Evolutionary conservation across 1,284 basidiomycete genomes (phyloP).

Genomic region (Apiotrichum montevideense): DNA sequence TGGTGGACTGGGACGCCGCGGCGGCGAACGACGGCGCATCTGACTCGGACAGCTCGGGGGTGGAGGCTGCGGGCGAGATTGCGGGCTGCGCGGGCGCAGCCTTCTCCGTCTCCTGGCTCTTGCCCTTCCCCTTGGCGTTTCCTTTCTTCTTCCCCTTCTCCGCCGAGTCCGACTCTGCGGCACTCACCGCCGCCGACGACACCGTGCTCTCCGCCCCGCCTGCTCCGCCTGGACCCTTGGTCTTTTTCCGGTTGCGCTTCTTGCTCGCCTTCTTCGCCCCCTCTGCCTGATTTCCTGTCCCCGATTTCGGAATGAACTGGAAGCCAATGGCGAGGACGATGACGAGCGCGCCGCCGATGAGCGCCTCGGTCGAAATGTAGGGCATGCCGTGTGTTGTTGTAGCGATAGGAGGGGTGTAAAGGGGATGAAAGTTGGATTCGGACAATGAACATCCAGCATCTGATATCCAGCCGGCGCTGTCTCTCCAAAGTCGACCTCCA

Average conservation of each 20-base stretch:
- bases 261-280: slow-evolving; percentile 26
- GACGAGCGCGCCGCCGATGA: slow-evolving; percentile 35
- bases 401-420: background rate
- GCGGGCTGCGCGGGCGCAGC: background rate
- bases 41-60: background rate
- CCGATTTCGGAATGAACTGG: slow-evolving; percentile 22
- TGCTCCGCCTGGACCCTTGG: slow-evolving; percentile 18
- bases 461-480: background rate
- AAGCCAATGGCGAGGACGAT: slow-evolving; percentile 34
- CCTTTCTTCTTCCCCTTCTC: slow-evolving; percentile 11
- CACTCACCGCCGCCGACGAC: background rate
- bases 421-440: background rate
- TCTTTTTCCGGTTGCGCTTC: slow-evolving; percentile 33
- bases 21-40: slow-evolving; percentile 9
- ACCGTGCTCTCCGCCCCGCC: slow-evolving; percentile 1
- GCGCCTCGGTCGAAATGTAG: slow-evolving; percentile 43
- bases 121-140: slow-evolving; percentile 6
- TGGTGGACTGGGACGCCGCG: slow-evolving; percentile 8
- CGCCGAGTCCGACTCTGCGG: slow-evolving; percentile 8
- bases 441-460: background rate
- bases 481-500: too few species aligned
- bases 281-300: too few species aligned
- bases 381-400: slow-evolving; percentile 27
- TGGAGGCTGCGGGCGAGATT: background rate
- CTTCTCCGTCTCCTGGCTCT: slow-evolving; percentile 6